Conservation (phyloP, 495 filamentous ascomycete species). For the Cryomyces minteri region DNA sequence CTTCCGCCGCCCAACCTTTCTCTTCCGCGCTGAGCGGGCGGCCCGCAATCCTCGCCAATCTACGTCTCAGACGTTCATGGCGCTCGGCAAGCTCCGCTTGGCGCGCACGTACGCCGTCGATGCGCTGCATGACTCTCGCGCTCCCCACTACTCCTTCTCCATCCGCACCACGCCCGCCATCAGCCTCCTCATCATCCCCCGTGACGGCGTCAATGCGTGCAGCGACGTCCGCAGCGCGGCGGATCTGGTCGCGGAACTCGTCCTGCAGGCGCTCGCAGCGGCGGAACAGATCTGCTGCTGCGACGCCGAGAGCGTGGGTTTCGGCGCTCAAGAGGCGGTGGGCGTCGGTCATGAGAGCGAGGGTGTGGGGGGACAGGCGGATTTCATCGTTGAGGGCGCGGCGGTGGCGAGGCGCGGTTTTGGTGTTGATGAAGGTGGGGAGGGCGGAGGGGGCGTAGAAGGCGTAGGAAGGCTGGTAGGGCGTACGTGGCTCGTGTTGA, state of each 20-base stretch:
- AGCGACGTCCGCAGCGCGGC: constrained; percentile 45
- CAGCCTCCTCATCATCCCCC: constrained; percentile 26
- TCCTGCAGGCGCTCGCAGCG: constrained; percentile 52
- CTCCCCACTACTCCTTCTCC: constrained; percentile 17
- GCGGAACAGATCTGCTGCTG: constrained; percentile 67
- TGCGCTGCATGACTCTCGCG: constrained; percentile 22
- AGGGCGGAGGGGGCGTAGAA: constrained; percentile 42
- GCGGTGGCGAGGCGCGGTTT: constrained; percentile 37
- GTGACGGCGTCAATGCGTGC: constrained; percentile 45
- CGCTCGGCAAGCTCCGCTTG: constrained; percentile 40
- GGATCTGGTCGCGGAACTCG: constrained; percentile 56
- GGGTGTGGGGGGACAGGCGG: constrained; percentile 52
- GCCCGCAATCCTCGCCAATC: constrained; percentile 35
- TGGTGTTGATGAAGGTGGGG: constrained; percentile 39
- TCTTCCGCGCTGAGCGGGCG: constrained; percentile 39
- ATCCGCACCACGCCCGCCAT: constrained; percentile 21
- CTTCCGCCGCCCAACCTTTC: constrained; percentile 14
- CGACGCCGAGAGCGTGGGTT: constrained; percentile 49
- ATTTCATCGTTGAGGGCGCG: constrained; percentile 51
- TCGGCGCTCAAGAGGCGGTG: constrained; percentile 59
- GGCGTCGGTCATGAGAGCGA: constrained; percentile 56
- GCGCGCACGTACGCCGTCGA: constrained; percentile 21
- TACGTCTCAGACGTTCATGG: constrained; percentile 46
- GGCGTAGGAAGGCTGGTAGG: constrained; percentile 49
- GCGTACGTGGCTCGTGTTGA: constrained; percentile 34